Evolutionary conservation across 1,284 basidiomycete genomes (phyloP).

Genomic region (Tilletiaria anomala): DNA sequence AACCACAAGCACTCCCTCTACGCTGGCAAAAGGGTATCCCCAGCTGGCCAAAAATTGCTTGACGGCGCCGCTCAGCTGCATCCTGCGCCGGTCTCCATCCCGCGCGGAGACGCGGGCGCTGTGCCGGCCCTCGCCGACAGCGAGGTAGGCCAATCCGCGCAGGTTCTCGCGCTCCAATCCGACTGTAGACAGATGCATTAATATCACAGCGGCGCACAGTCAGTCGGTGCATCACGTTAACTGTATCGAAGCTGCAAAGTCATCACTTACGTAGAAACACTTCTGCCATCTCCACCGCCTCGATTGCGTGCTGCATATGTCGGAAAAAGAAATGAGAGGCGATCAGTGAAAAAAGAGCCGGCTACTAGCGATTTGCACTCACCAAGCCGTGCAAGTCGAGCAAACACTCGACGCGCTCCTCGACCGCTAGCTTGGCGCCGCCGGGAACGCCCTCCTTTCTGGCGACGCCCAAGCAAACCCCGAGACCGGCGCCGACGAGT

Average conservation of each 20-base stretch:
- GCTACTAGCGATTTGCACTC: too few relatives aligned
- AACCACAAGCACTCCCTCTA: background rate
- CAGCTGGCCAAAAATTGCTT: background rate
- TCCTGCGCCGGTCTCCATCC: background rate
- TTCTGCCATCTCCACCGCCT: background rate
- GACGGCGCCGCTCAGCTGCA: background rate
- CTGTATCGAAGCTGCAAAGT: background rate
- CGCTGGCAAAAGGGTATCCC: background rate
- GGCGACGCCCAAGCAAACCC: background rate
- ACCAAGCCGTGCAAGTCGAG: background rate
- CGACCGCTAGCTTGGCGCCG: background rate
- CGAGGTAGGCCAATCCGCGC: conserved; percentile 1
- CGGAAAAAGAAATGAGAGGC: too few relatives aligned
- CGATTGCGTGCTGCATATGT: background rate
- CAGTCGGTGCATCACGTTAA: background rate
- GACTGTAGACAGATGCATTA: background rate
- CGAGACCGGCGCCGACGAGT: background rate
- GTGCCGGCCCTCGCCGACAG: background rate
- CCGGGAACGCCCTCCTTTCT: background rate
- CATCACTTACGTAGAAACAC: background rate
- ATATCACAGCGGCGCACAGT: too few relatives aligned
- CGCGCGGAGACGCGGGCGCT: too few relatives aligned
- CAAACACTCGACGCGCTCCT: background rate
- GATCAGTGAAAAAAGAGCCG: too few relatives aligned
- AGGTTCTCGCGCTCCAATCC: background rate